Evolutionary conservation across 2,329 filamentous ascomycete genomes (phyloP), one percentile per base, ranked within the genome.

Genomic region (Alternaria ethzedia): DNA sequence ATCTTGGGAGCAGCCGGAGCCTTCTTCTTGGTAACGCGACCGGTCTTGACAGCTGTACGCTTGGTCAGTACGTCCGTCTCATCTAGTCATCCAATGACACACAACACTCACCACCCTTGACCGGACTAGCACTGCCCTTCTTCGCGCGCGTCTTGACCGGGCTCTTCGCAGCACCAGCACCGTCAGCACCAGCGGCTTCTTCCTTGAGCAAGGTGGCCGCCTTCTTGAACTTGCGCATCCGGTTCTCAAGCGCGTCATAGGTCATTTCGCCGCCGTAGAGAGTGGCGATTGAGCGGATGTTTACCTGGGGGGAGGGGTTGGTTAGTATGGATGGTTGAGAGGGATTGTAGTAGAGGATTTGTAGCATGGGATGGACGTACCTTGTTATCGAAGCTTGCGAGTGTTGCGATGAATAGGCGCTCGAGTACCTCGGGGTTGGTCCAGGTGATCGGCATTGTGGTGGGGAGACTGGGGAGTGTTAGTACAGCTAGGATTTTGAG

Each of bases 191-290:
- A 13, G 11, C 28, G 2, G 28, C 28, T 3, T 25, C 25, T 9
- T 25, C 26, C 10, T 66, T 68, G 13, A 85, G 74, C 0, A 66
- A 64, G 0, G 75, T 71, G 0, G 84, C 83, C 1, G 75, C 52
- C 51, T 80, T 80, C 51, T 84, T 85, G 63, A 80, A 81, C 49
- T 77, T 79, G 46, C 83, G 82, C 36, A 86, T 80, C 3, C 79
- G 80, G 46, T 79, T 78, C 63, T 86, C 82, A 23, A 87, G 80
- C 0, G 84, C 75, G 63, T 85, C 78, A 73, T 84, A 85, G 0
- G 82, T 85, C 1, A 83, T 82, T 1, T 80, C 82, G 8, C 78
- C 67, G 1, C 82, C 83, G 66, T 83, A 86, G 55, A 83, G 72
- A 3, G 71, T 68, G 0, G 84, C 84, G 23, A 85, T 81, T 4